Evolutionary conservation across 768 basidiomycete species (phyloP).

Genomic region (Amanita subjunquillea): DNA sequence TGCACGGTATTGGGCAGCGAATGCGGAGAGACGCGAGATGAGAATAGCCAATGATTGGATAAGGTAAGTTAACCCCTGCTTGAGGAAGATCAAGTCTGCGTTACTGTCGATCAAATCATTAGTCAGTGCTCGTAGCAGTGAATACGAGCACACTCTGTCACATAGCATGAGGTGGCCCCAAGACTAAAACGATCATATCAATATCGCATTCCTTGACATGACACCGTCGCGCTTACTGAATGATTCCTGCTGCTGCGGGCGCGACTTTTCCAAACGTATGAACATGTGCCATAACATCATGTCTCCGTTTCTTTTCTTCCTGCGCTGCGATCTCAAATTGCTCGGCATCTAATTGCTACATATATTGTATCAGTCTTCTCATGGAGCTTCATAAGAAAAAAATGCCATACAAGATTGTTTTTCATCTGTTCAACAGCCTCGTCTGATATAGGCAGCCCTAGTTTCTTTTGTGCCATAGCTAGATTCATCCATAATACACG

Average conservation of each 20-base stretch:
- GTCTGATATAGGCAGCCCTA: slow-evolving; percentile 83
- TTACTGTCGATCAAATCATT: slow-evolving; percentile 44
- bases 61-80: slow-evolving; percentile 74
- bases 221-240: slow-evolving; percentile 51
- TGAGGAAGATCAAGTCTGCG: slow-evolving; percentile 95
- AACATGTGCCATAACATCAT: slow-evolving; percentile 99
- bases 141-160: slow-evolving; percentile 64
- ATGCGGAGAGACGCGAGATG: slow-evolving; percentile 78
- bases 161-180: slow-evolving; percentile 97
- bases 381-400: not conserved
- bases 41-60: slow-evolving; percentile 83
- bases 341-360: slow-evolving; percentile 68
- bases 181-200: slow-evolving; percentile 35
- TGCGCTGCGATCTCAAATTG: slow-evolving; percentile 88
- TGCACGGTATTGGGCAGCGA: slow-evolving; percentile 77
- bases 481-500: slow-evolving; percentile 92
- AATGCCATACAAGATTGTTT: slow-evolving; percentile 63
- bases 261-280: slow-evolving; percentile 94
- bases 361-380: not conserved
- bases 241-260: slow-evolving; percentile 91
- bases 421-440: slow-evolving; percentile 93
- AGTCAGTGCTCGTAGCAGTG: not conserved
- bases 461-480: slow-evolving; percentile 92
- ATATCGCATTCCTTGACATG: not conserved
- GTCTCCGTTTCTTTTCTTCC: slow-evolving; percentile 95